Percentiles rank a stretch among this genome's conserved stretches.
Conservation (phyloP, 768 basidiomycete species). For the Termitomyces sp. region DNA sequence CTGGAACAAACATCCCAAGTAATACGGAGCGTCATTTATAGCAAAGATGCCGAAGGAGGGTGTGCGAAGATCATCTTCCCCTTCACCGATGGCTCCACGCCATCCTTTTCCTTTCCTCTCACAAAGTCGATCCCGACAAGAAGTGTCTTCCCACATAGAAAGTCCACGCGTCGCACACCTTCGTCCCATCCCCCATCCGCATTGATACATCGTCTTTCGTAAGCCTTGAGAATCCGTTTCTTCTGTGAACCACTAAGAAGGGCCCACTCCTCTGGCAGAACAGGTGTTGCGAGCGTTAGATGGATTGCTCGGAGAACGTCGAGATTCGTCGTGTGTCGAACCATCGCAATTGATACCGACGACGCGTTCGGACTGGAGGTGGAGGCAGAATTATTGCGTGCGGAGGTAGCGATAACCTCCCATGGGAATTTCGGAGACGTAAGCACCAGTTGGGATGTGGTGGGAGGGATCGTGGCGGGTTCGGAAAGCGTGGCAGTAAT, state of each 20-base stretch:
- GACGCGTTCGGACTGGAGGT: constrained; percentile 4
- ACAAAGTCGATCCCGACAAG: constrained; percentile 62
- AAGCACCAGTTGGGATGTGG: constrained; percentile 3
- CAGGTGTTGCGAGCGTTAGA: constrained; percentile 48
- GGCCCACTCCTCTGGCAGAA: constrained; percentile 66
- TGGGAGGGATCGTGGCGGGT: constrained; percentile 11
- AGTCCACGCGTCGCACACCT: constrained; percentile 67
- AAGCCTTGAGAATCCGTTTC: constrained; percentile 56
- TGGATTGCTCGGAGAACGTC: constrained; percentile 64
- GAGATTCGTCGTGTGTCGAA: constrained; percentile 43
- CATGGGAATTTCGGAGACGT: constrained; percentile 13
- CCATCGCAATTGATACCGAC: constrained; percentile 1
- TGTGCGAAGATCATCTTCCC: constrained; percentile 48
- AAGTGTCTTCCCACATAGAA: constrained; percentile 57
- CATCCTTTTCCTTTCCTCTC: constrained; percentile 26
- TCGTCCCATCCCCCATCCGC: constrained; percentile 66
- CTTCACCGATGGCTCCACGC: constrained; percentile 24
- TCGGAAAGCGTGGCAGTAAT: constrained; percentile 10
- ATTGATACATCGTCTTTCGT: constrained; percentile 57
- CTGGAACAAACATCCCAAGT: background rate
- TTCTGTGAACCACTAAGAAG: constrained; percentile 51
- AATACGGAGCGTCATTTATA: background rate
- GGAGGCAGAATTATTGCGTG: background rate
- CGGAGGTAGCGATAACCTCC: constrained; percentile 9
- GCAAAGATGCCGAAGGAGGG: background rate